Percentiles rank a stretch among this genome's conserved stretches.
Evolutionary conservation across 495 filamentous ascomycete species (phyloP).

Genomic region (Parmelia sp.): DNA sequence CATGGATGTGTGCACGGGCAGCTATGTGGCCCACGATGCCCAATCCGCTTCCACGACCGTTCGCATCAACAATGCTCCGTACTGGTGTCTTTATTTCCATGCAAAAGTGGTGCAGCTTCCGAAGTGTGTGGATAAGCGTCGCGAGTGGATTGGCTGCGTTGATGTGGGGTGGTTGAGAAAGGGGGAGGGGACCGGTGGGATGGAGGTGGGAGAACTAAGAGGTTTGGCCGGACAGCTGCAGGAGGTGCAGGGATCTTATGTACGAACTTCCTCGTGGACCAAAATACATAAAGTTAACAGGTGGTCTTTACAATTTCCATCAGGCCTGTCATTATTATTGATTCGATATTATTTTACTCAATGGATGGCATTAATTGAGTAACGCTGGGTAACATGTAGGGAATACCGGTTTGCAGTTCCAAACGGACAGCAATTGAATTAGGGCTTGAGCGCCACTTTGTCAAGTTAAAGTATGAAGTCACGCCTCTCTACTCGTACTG

Average conservation of each 20-base stretch:
- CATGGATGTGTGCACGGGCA: neutral
- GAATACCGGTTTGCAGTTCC: no score
- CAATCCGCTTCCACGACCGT: neutral
- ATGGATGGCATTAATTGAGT: no score
- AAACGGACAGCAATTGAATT: neutral
- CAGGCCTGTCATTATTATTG: no score
- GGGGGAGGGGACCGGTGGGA: constrained; percentile 1
- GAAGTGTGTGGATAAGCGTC: constrained; percentile 3
- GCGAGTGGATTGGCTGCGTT: constrained; percentile 11
- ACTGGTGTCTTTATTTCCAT: neutral
- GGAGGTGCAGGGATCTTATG: neutral
- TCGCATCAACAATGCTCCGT: constrained; percentile 2
- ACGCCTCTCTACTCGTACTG: no score
- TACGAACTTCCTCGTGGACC: neutral
- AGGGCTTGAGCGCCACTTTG: neutral
- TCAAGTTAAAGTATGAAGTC: no score
- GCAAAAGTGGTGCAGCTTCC: neutral
- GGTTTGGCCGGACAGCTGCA: neutral
- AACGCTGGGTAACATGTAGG: no score
- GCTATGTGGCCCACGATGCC: neutral
- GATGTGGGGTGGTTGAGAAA: constrained; percentile 9
- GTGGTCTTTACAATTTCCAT: no score
- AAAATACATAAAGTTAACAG: no score
- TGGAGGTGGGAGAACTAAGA: neutral
- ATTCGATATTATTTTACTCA: no score